A percentile compares a stretch with the other conserved stretches of the same genome.
Evolutionary conservation across 345 rosid genomes (phyloP).

Genomic region (Turritis glabra): DNA sequence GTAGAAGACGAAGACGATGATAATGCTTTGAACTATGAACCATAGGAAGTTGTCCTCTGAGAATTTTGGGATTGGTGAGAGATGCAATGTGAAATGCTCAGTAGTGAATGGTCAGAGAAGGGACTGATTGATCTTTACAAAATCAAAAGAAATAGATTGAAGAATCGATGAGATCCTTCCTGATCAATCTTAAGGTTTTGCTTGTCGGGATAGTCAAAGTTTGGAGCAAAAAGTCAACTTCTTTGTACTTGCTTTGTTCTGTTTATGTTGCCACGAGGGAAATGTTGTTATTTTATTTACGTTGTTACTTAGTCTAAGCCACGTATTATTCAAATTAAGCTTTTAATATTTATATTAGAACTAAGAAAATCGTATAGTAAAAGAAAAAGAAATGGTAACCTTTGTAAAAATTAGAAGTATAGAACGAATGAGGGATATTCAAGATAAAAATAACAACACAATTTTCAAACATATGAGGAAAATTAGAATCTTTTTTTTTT

Average conservation of each 20-base stretch:
- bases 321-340: neutral
- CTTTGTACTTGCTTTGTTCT: slow-evolving; percentile 10
- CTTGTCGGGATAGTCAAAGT: slow-evolving; percentile 27
- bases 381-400: neutral
- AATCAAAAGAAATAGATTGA: neutral
- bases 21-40: slow-evolving; percentile 13
- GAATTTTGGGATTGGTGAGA: neutral
- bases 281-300: neutral
- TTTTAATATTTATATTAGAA: neutral
- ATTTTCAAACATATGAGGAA: no score
- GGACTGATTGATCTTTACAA: neutral
- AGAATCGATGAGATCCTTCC: neutral
- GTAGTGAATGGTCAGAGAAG: slow-evolving; percentile 10
- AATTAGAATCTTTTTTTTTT: no score
- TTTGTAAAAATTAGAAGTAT: neutral
- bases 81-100: neutral
- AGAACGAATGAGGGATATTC: neutral
- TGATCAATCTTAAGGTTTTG: neutral
- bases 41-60: neutral
- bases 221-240: slow-evolving; percentile 1
- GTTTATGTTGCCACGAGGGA: slow-evolving; percentile 21
- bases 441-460: neutral
- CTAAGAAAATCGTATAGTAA: neutral
- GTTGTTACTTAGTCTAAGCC: neutral
- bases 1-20: slow-evolving; percentile 11